Conservation (phyloP, 225 moss, liverwort and hornwort species). For the Physcomitrellopsis africana region DNA sequence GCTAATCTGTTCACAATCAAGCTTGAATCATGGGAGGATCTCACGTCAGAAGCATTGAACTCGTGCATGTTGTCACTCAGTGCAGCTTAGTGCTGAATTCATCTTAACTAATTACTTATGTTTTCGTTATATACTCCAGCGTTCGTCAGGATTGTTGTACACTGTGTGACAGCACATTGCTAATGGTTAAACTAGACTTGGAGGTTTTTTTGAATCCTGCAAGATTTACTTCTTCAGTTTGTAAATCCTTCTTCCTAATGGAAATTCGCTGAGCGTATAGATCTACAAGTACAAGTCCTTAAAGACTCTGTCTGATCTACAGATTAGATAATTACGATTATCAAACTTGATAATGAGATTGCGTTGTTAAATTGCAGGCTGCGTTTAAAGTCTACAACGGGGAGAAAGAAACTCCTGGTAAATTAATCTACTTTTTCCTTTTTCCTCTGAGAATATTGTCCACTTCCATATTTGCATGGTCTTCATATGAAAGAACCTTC, state of each 20-base stretch:
- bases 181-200: neutral
- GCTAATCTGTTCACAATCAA: neutral
- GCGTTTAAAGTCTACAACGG: constrained; percentile 23
- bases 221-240: neutral
- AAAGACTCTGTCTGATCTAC: neutral
- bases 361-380: constrained; percentile 25
- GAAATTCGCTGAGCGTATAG: neutral
- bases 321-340: neutral
- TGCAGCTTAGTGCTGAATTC: neutral
- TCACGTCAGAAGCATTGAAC: constrained; percentile 12
- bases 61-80: neutral
- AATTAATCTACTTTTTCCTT: neutral
- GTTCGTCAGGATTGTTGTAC: neutral
- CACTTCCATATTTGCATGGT: neutral
- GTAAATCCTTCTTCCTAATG: neutral
- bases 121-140: no score
- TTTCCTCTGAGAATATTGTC: neutral
- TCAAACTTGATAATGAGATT: neutral
- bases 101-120: neutral
- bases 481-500: constrained; percentile 24
- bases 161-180: neutral
- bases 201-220: neutral
- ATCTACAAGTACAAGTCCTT: neutral
- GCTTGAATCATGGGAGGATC: neutral
- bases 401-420: constrained; percentile 33